Conservation (phyloP, 805 yeast genomes). For the Torulaspora maleeae region DNA sequence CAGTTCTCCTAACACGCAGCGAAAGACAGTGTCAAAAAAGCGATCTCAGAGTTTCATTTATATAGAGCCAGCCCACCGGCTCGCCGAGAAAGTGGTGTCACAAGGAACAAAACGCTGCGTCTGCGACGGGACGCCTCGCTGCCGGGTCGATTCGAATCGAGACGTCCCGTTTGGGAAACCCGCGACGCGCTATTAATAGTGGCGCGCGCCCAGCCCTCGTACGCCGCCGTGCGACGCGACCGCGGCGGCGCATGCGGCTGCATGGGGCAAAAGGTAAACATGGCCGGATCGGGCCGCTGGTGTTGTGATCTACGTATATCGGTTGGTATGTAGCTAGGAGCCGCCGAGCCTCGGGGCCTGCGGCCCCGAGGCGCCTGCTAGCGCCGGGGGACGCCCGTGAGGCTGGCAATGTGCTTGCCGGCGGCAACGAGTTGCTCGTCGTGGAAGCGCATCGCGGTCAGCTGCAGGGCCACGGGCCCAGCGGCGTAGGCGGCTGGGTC, state of each 20-base stretch:
- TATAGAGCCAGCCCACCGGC: no score
- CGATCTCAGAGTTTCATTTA: no score
- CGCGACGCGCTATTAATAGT: constrained; percentile 1
- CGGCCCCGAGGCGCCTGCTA: no score
- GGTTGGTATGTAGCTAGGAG: not conserved
- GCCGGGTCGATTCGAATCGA: not conserved
- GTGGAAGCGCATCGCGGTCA: constrained; percentile 47
- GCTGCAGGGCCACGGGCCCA: constrained; percentile 48
- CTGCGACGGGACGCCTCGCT: no score
- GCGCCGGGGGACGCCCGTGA: constrained; percentile 27
- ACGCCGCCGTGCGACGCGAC: no score
- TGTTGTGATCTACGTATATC: not conserved
- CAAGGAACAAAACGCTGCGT: not conserved
- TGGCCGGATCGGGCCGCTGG: not conserved
- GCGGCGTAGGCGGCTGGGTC: constrained; percentile 39
- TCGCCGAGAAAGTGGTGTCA: not conserved
- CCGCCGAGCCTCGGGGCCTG: no score
- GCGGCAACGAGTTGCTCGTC: constrained; percentile 49
- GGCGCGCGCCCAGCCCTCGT: not conserved
- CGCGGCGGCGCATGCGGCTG: not conserved
- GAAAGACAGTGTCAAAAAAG: no score
- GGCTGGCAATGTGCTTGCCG: constrained; percentile 38
- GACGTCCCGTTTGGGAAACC: no score
- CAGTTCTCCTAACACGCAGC: no score
- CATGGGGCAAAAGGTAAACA: not conserved